A percentile compares a stretch with the other conserved stretches of the same genome.
Conservation (phyloP, 2,329 filamentous ascomycete genomes). For the Aspergillus candidus region DNA sequence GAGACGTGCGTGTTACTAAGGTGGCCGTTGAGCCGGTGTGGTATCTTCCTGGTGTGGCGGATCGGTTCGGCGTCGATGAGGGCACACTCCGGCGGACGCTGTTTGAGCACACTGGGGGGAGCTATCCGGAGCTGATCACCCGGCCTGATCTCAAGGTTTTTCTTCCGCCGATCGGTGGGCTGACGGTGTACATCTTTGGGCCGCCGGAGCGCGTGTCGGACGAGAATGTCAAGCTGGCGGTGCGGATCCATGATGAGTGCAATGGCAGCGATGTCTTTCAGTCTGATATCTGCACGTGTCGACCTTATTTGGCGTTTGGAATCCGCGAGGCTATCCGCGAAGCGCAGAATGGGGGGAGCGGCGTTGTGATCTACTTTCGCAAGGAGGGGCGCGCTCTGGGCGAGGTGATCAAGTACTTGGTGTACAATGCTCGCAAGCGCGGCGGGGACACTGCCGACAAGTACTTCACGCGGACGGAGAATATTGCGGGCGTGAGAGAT, state of each 20-base stretch:
- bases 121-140: conserved; percentile 94
- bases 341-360: conserved; percentile 86
- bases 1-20: conserved; percentile 90
- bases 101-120: conserved; percentile 93
- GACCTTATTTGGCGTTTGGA: conserved; percentile 89
- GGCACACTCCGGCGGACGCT: conserved; percentile 76
- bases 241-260: conserved; percentile 83
- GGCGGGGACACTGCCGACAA: conserved; percentile 36
- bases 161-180: conserved; percentile 85
- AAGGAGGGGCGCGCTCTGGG: conserved; percentile 93
- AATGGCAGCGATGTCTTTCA: conserved; percentile 97
- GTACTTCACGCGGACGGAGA: conserved; percentile 96
- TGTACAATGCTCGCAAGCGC: conserved; percentile 51
- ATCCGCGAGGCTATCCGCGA: conserved; percentile 97
- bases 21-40: conserved; percentile 93
- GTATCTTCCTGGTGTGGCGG: conserved; percentile 82
- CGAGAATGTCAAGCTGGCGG: conserved; percentile 68
- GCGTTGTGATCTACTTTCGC: conserved; percentile 96
- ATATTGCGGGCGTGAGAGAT: conserved; percentile 89
- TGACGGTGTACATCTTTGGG: conserved; percentile 96
- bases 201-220: conserved; percentile 92
- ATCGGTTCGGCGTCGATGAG: conserved; percentile 89
- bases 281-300: conserved; percentile 93
- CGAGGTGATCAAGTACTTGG: conserved; percentile 84
- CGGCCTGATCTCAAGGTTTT: conserved; percentile 92